A percentile compares a stretch with the other conserved stretches of the same genome.
These are phyloP conservation scores for Fusarium sp. DNA, from an alignment of 2,329 filamentous ascomycete species.

Conservation along the genomic window DNA sequence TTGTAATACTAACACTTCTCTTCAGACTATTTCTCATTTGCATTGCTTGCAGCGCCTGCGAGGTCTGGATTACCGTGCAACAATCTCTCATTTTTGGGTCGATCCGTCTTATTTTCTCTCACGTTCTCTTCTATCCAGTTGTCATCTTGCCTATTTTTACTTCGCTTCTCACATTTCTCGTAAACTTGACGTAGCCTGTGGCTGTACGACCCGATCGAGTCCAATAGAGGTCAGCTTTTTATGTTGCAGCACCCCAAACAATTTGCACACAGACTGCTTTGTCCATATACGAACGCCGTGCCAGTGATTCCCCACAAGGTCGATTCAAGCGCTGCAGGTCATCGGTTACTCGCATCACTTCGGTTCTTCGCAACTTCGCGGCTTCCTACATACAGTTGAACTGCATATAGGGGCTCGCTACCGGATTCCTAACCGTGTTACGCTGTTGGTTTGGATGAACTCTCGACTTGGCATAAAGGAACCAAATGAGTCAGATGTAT, in stretches of 20 bases:
- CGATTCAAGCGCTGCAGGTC: slow-evolving; percentile 18
- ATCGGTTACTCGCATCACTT: slow-evolving; percentile 28
- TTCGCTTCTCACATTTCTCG: slow-evolving; percentile 15
- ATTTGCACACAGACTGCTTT: slow-evolving; percentile 36
- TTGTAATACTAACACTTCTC: slow-evolving; percentile 32
- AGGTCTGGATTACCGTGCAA: slow-evolving; percentile 41
- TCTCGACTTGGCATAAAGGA: slow-evolving; percentile 33
- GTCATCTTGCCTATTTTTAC: slow-evolving; percentile 3
- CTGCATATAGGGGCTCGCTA: slow-evolving; percentile 29
- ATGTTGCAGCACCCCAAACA: slow-evolving; percentile 39
- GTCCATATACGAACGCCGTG: slow-evolving; percentile 36
- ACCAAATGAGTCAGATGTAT: slow-evolving; percentile 65
- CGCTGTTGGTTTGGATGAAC: slow-evolving; percentile 32
- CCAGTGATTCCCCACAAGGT: slow-evolving; percentile 12
- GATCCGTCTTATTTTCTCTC: slow-evolving; percentile 29
- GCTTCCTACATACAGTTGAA: slow-evolving; percentile 39
- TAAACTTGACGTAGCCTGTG: slow-evolving; percentile 25
- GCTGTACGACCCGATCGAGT: slow-evolving; percentile 36
- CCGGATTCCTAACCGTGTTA: slow-evolving; percentile 14
- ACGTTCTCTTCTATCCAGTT: slow-evolving; percentile 33
- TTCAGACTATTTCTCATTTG: slow-evolving; percentile 33
- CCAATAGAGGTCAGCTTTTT: slow-evolving; percentile 30
- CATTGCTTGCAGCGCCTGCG: slow-evolving; percentile 28
- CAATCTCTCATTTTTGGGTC: slow-evolving; percentile 30
- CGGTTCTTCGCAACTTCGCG: slow-evolving; percentile 19